Conservation (phyloP, 768 basidiomycete genomes). For the Cystofilobasidium ferigula region DNA sequence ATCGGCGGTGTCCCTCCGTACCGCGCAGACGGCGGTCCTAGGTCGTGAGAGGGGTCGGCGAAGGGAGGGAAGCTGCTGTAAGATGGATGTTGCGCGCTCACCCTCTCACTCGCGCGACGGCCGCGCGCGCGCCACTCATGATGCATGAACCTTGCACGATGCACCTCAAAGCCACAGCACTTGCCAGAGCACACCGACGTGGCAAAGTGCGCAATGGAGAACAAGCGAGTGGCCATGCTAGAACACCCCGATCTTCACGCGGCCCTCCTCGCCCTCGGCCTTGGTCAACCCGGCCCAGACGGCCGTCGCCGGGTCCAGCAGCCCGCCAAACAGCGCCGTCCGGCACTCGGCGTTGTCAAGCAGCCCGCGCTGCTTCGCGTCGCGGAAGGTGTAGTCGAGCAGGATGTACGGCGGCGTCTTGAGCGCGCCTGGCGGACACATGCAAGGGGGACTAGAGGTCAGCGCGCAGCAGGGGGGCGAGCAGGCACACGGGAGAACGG, state of each 20-base stretch:
- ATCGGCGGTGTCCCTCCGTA: no score
- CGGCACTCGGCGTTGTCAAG: conserved; percentile 22
- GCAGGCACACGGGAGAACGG: not conserved
- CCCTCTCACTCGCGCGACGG: no score
- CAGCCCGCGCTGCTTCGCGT: conserved; percentile 16
- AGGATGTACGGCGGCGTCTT: conserved; percentile 17
- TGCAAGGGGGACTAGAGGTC: not conserved
- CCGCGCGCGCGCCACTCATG: no score
- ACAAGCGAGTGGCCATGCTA: not conserved
- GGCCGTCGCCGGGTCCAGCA: conserved; percentile 3
- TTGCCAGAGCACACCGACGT: no score
- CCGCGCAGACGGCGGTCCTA: no score
- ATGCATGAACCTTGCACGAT: no score
- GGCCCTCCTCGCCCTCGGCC: not conserved
- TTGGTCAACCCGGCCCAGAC: not conserved
- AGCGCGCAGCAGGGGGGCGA: not conserved
- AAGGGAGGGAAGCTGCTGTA: no score
- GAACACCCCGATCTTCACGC: conserved; percentile 6
- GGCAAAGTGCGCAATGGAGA: no score
- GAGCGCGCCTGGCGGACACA: conserved; percentile 3
- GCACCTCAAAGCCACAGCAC: no score
- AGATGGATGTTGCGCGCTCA: no score
- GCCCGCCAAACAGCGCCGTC: conserved; percentile 9
- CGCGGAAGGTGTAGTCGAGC: conserved; percentile 20
- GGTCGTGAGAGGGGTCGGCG: no score